A percentile compares a stretch with the other conserved stretches of the same genome.
Evolutionary conservation across 2,329 filamentous ascomycete species (phyloP).

Genomic region (Coccinonectria pachysandricola): DNA sequence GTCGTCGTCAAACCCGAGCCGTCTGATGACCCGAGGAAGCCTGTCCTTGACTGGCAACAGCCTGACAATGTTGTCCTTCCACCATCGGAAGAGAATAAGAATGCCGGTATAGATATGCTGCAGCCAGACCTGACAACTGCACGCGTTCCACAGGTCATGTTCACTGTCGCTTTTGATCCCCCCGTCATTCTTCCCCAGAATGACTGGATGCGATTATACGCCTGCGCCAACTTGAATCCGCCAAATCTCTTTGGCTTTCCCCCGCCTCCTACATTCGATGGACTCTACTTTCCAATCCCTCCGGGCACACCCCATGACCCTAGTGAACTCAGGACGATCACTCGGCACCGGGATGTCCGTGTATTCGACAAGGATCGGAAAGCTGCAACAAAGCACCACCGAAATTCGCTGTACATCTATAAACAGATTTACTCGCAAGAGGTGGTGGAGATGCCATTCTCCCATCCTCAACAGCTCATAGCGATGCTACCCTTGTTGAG

Average conservation of each 20-base stretch:
- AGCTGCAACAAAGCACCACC: constrained; percentile 29
- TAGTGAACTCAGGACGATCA: constrained; percentile 47
- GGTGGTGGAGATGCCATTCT: constrained; percentile 61
- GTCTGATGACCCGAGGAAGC: constrained; percentile 30
- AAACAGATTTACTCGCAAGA: constrained; percentile 62
- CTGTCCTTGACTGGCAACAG: constrained; percentile 60
- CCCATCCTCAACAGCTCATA: constrained; percentile 67
- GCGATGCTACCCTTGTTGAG: constrained; percentile 63
- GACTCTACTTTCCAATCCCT: constrained; percentile 44
- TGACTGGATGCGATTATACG: constrained; percentile 52
- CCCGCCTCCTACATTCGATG: constrained; percentile 50
- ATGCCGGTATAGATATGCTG: constrained; percentile 43
- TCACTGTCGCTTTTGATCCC: constrained; percentile 64
- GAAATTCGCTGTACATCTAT: constrained; percentile 57
- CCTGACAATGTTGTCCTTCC: constrained; percentile 54
- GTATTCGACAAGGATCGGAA: constrained; percentile 26
- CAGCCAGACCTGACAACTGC: constrained; percentile 33
- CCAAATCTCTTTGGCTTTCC: constrained; percentile 24
- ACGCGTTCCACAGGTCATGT: constrained; percentile 60
- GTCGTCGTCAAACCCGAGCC: constrained; percentile 48
- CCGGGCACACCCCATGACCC: constrained; percentile 41
- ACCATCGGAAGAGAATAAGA: constrained; percentile 33
- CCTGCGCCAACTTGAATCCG: constrained; percentile 39
- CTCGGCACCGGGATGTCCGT: constrained; percentile 35
- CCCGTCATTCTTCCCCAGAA: constrained; percentile 59